Evolutionary conservation across 2,329 filamentous ascomycete genomes (phyloP).

Genomic region (Malbranchea zuffiana): DNA sequence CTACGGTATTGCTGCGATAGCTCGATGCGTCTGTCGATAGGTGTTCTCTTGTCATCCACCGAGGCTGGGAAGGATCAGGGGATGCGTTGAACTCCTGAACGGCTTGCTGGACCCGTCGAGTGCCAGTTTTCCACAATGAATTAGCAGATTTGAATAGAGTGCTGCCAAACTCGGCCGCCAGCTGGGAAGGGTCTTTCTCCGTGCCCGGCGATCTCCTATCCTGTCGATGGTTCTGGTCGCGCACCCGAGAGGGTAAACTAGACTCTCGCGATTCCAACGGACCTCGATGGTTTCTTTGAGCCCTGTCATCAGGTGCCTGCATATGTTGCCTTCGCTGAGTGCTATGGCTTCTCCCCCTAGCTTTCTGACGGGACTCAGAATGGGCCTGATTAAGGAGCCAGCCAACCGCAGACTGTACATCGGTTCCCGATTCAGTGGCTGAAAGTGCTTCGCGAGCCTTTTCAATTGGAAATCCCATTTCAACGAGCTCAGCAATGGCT

Average conservation of each 20-base stretch:
- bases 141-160: slow-evolving; percentile 89
- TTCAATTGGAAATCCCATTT: slow-evolving; percentile 85
- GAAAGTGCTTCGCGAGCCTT: slow-evolving; percentile 44
- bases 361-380: slow-evolving; percentile 64
- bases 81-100: slow-evolving; percentile 71
- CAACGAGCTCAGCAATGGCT: slow-evolving; percentile 77
- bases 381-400: slow-evolving; percentile 90
- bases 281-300: slow-evolving; percentile 37
- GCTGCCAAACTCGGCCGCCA: slow-evolving; percentile 69
- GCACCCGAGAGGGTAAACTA: slow-evolving; percentile 2
- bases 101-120: slow-evolving; percentile 85
- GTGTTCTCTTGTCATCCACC: slow-evolving; percentile 86
- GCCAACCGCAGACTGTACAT: slow-evolving; percentile 32
- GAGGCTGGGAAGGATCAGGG: slow-evolving; percentile 70
- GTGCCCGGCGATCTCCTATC: slow-evolving; percentile 27
- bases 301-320: slow-evolving; percentile 14
- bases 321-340: slow-evolving; percentile 13
- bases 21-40: slow-evolving; percentile 16
- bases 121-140: slow-evolving; percentile 85
- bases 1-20: slow-evolving; percentile 7
- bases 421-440: slow-evolving; percentile 10
- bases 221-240: background rate
- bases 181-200: slow-evolving; percentile 66
- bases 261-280: slow-evolving; percentile 6
- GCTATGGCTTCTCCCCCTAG: slow-evolving; percentile 24